Evolutionary conservation across 768 basidiomycete genomes (phyloP), one percentile per base, ranked within the genome.

Genomic region (Daedalea quercina): DNA sequence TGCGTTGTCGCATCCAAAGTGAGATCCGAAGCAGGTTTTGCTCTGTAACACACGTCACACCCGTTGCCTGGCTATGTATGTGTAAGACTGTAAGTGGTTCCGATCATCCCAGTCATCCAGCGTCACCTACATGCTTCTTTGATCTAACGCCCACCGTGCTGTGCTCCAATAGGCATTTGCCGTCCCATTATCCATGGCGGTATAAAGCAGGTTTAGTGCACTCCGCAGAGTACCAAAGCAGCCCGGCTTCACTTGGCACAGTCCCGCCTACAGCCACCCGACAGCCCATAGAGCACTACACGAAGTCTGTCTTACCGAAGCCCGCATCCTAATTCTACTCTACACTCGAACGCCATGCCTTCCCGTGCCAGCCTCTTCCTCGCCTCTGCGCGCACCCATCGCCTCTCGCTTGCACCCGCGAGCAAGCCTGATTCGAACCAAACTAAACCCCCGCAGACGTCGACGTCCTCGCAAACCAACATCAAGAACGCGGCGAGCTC

Each of bases 401-500:
- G 40, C 17, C 23, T 20, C 9, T n/a, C 24, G 6, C 40, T 31
- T 20, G 26, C 50, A 2, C 41, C 41, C 24, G 41, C 50, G 53
- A 55, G 57, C 19, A 55, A 57, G 40, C 44, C 54, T 7, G 13
- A 8, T 50, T 45, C 54, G 31, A 50, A 51, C 35, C 59, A 51
- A 47, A 48, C 57, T 22, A 55, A 60, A 35, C 55, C 58, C 3
- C 41, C 50, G 20, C 48, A 49, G 48, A 51, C 50, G 24, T 42
- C 47, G 20, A 48, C 59, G 13, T 50, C 56, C 26, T 56, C 59
- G 31, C 60, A 62, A 44, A 59, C 47, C 53, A 41, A 35, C 26
- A 65, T 65, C 45, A 51, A 58, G 42, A 37, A 58, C 37, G 62
- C 52, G 54, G 63, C 63, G 12, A 54, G 60, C 33, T 24, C 54